Evolutionary conservation across 1,284 basidiomycete species (phyloP), one percentile per base, ranked within the genome.

Genomic region (Fomitiporia mediterranea): DNA sequence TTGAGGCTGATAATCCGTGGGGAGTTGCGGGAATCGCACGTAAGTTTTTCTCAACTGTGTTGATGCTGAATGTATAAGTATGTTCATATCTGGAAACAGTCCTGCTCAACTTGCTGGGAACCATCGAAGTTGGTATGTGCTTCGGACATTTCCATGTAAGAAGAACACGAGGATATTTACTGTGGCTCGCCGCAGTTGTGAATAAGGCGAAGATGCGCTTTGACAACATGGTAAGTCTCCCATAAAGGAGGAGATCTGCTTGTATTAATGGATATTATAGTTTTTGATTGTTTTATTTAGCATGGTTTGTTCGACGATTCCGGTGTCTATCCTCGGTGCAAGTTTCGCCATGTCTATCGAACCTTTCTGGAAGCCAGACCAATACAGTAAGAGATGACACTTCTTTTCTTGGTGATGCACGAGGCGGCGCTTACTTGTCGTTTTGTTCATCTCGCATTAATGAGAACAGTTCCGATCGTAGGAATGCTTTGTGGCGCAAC

Each of bases 401-500:
- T 46, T 48, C 30, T 39, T 21, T 17, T 28, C 48, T 23, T 32
- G 19, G 2, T 35, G 15, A 7, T 37, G 4, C 15, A 4, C 28
- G 30, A 9, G 38, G 37, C 38, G 19, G 38, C 13, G 11, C 39
- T 46, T 42, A 34, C 19, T 19, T 6, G 15, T 23, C 21, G 2
- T 54, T 19, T 54, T 19, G 5, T 17, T 49, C 7, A 9, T n/a
- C 23, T 6, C 25, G 2, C 21, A 7, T 11, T 15, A 3, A 9
- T n/a, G 21, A 2, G 15, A 32, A 28, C 17, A 92, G 90, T 93
- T 56, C 90, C 90, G 7, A 80, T 92, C 50, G 77, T 92, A 7
- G 91, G 91, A n/a, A 93, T 94, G 91, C 74, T 93, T 2, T 88
- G 90, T 51, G 91, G 91, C 3, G 82, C 80, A 58, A 85, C 89